phyloP scores from a whole-genome alignment of 495 filamentous ascomycete genomes.

The Penicillium pancosmium region DNA sequence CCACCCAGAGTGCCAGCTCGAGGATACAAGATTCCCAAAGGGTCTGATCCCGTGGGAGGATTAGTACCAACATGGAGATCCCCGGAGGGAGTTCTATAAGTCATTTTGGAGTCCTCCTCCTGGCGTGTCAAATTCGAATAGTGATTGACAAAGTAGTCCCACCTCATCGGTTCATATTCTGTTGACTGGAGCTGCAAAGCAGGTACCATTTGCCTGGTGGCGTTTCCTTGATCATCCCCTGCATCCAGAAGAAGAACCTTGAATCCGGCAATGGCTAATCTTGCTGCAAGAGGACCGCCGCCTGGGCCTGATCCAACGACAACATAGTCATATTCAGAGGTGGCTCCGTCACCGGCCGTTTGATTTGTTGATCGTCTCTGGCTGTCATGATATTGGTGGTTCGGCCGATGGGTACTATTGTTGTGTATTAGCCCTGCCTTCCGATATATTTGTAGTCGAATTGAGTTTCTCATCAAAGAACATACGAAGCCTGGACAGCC shows the following conservation, averaged over 20 bases:
- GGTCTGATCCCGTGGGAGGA: constrained; percentile 36
- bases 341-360: not conserved
- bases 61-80: constrained; percentile 38
- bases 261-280: constrained; percentile 60
- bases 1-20: constrained; percentile 48
- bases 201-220: constrained; percentile 35
- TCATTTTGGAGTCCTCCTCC: constrained; percentile 46
- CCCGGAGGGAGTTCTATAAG: constrained; percentile 38
- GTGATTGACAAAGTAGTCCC: constrained; percentile 52
- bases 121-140: constrained; percentile 39
- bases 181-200: constrained; percentile 42
- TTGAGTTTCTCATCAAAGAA: constrained; percentile 10
- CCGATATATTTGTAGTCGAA: not conserved
- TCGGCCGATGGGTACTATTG: constrained; percentile 2
- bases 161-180: constrained; percentile 41
- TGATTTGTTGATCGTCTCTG: constrained; percentile 13
- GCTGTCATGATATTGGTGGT: constrained; percentile 13
- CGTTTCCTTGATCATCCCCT: constrained; percentile 58
- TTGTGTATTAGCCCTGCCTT: not conserved
- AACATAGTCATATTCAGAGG: constrained; percentile 61
- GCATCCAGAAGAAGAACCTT: constrained; percentile 64
- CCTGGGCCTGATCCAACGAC: constrained; percentile 66
- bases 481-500: constrained; percentile 24
- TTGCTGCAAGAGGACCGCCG: constrained; percentile 61
- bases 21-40: constrained; percentile 45